These are phyloP conservation scores for Fabrea salina DNA, from an alignment of 169 alveolate species.

Conservation along the genomic window DNA sequence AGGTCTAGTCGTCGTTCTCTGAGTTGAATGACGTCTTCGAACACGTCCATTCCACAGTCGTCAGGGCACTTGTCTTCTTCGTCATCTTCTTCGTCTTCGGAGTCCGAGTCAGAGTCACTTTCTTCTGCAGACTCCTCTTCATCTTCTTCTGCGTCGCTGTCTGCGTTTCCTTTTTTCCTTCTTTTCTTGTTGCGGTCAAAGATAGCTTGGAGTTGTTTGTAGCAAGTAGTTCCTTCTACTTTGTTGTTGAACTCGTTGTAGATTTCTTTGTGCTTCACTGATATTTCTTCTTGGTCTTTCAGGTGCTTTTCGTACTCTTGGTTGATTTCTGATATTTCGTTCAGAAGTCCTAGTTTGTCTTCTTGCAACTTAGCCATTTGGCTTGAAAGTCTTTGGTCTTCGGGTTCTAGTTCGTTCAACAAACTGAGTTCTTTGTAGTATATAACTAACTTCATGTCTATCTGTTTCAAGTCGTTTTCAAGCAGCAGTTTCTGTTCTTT, in stretches of 20 bases:
- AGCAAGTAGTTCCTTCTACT: constrained; percentile 49
- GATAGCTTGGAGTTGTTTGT: constrained; percentile 41
- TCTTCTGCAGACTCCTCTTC: constrained; percentile 71
- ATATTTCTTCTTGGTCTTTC: constrained; percentile 54
- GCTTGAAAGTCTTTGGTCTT: constrained; percentile 65
- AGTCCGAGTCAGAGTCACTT: constrained; percentile 54
- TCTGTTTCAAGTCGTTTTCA: constrained; percentile 66
- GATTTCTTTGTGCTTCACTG: constrained; percentile 51
- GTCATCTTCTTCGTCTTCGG: constrained; percentile 80
- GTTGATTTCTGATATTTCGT: constrained; percentile 61
- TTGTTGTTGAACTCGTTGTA: constrained; percentile 53
- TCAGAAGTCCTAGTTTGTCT: constrained; percentile 68
- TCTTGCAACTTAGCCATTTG: constrained; percentile 58
- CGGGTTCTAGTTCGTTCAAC: constrained; percentile 76
- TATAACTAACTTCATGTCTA: constrained; percentile 72
- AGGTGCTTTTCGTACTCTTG: constrained; percentile 37
- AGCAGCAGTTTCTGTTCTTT: constrained; percentile 52
- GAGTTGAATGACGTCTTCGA: constrained; percentile 44
- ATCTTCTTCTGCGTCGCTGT: constrained; percentile 57
- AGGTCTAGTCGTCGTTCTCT: constrained; percentile 70
- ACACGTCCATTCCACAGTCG: constrained; percentile 45
- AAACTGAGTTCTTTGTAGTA: constrained; percentile 72
- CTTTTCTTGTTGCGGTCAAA: constrained; percentile 63
- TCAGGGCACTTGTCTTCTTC: constrained; percentile 47
- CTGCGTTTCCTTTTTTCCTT: constrained; percentile 47